Conservation (phyloP, 2,329 filamentous ascomycete genomes). For the Scytalidium sp. region DNA sequence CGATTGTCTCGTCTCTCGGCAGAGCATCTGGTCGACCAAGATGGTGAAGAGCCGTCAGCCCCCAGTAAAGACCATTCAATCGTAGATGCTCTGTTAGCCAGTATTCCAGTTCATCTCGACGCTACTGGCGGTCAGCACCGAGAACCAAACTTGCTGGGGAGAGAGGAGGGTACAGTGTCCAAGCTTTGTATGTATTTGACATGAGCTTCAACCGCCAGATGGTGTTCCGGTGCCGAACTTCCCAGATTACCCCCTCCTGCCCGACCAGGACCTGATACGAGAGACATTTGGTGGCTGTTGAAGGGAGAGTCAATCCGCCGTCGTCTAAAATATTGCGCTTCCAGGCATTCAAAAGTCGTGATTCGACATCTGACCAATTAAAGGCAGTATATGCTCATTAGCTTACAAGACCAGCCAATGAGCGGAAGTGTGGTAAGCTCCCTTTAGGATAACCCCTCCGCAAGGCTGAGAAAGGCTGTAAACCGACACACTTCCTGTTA, state of each 20-base stretch:
- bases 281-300: slow-evolving; percentile 21
- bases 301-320: not conserved
- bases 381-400: not conserved
- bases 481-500: too few relatives aligned
- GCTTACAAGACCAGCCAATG: not conserved
- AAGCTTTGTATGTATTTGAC: slow-evolving; percentile 91
- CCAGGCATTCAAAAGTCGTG: not conserved
- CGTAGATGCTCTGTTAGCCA: slow-evolving; percentile 97
- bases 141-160: slow-evolving; percentile 12
- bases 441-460: too few relatives aligned
- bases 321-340: not conserved
- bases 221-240: slow-evolving; percentile 23
- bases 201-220: slow-evolving; percentile 50
- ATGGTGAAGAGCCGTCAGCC: slow-evolving; percentile 82
- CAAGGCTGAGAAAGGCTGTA: too few relatives aligned
- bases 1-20: slow-evolving; percentile 75
- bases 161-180: slow-evolving; percentile 60
- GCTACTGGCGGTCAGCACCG: slow-evolving; percentile 44
- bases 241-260: slow-evolving; percentile 16
- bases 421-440: too few relatives aligned
- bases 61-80: slow-evolving; percentile 96
- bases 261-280: slow-evolving; percentile 28
- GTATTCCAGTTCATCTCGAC: slow-evolving; percentile 93
- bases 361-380: not conserved
- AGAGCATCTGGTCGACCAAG: slow-evolving; percentile 79